These are phyloP conservation scores for Lactarius akahatsu DNA, from an alignment of 768 basidiomycete species.

Conservation along the genomic window DNA sequence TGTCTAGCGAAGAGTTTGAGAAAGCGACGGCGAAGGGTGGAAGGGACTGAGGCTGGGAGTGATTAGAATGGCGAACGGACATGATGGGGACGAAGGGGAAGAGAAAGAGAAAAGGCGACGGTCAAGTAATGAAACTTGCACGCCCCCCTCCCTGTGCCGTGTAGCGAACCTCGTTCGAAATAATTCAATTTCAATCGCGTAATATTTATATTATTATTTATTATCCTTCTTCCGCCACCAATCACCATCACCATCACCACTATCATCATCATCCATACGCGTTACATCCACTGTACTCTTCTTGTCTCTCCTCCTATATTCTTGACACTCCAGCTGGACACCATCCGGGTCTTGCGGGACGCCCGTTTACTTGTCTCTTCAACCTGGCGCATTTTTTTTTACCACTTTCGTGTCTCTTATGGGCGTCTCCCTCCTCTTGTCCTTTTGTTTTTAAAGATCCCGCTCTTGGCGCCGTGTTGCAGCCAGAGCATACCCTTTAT, in stretches of 20 bases:
- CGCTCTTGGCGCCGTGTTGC: slow-evolving; percentile 10
- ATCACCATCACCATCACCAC: neutral
- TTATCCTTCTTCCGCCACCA: neutral
- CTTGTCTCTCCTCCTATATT: neutral
- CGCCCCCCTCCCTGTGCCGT: slow-evolving; percentile 1
- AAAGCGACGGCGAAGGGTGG: slow-evolving; percentile 82
- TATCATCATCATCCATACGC: slow-evolving; percentile 13
- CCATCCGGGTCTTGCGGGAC: neutral
- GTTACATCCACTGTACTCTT: slow-evolving; percentile 8
- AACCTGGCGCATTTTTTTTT: neutral
- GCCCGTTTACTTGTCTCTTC: neutral
- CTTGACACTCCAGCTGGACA: neutral
- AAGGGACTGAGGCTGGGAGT: slow-evolving; percentile 56
- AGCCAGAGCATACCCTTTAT: slow-evolving; percentile 17
- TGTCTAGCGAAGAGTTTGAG: slow-evolving; percentile 53
- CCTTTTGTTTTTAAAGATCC: slow-evolving; percentile 3
- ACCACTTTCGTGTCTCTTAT: neutral
- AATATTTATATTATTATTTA: slow-evolving; percentile 1
- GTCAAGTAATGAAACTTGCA: neutral
- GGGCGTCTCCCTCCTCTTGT: neutral
- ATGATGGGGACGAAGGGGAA: slow-evolving; percentile 16
- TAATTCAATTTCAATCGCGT: neutral
- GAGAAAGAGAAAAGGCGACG: slow-evolving; percentile 4
- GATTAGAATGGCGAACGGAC: slow-evolving; percentile 42
- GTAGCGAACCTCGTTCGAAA: slow-evolving; percentile 10